Conservation (phyloP, 805 yeast genomes). For the Wickerhamiella qilinensis region DNA sequence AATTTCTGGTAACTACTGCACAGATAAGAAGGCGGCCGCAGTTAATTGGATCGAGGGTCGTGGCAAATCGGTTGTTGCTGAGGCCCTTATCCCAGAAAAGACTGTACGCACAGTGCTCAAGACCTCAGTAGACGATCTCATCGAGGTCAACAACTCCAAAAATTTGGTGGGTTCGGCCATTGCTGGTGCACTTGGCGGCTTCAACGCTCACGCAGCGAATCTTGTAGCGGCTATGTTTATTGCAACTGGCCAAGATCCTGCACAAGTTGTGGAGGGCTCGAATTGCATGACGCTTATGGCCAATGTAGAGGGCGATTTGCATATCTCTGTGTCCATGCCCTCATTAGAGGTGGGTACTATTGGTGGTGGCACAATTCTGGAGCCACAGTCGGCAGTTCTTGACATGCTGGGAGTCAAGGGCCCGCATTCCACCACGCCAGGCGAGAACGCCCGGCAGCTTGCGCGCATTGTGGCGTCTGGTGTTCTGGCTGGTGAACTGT, state of each 20-base stretch:
- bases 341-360: slow-evolving; percentile 97
- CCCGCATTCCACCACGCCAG: slow-evolving; percentile 86
- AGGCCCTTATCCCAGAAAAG: slow-evolving; percentile 73
- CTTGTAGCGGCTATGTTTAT: slow-evolving; percentile 83
- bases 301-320: slow-evolving; percentile 63
- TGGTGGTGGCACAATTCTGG: slow-evolving; percentile 97
- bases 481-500: slow-evolving; percentile 90
- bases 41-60: slow-evolving; percentile 99
- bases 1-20: slow-evolving; percentile 93
- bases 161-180: slow-evolving; percentile 92
- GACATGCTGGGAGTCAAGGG: slow-evolving; percentile 91
- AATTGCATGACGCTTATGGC: slow-evolving; percentile 95
- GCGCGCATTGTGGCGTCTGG: slow-evolving; percentile 89
- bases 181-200: slow-evolving; percentile 98
- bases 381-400: slow-evolving; percentile 92
- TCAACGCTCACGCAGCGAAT: slow-evolving; percentile 96
- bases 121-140: slow-evolving; percentile 82
- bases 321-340: slow-evolving; percentile 97
- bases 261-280: slow-evolving; percentile 94
- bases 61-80: slow-evolving; percentile 96
- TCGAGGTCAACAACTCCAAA: slow-evolving; percentile 75
- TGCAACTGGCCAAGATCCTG: slow-evolving; percentile 99
- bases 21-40: slow-evolving; percentile 95
- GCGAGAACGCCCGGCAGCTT: slow-evolving; percentile 83
- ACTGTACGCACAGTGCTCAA: slow-evolving; percentile 71